phyloP scores from a whole-genome alignment of 2,329 filamentous ascomycete species.

The Aspergillus terreus region DNA sequence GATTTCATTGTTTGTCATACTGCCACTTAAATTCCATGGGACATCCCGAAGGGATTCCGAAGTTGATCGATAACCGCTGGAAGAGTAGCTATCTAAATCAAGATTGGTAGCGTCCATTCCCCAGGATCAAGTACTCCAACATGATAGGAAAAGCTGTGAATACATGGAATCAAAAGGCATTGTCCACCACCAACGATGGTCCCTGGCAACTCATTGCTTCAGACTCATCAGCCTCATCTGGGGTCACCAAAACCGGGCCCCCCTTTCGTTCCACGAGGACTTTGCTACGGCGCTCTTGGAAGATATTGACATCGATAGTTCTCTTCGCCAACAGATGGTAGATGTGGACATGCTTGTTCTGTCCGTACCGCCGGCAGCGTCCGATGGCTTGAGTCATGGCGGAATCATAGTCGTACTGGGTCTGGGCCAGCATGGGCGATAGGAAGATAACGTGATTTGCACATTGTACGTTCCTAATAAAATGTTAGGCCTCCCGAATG shows the following conservation, averaged over 20 bases:
- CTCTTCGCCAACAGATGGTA: constrained; percentile 48
- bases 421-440: constrained; percentile 49
- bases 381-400: constrained; percentile 63
- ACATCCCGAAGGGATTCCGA: no score
- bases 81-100: no score
- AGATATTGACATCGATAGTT: constrained; percentile 46
- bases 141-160: not conserved
- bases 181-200: constrained; percentile 22
- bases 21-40: no score
- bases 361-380: constrained; percentile 56
- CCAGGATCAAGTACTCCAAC: no score
- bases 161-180: constrained; percentile 18
- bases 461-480: constrained; percentile 56
- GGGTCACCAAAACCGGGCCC: constrained; percentile 15
- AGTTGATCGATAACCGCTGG: no score
- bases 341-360: constrained; percentile 55
- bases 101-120: no score
- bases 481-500: not conserved
- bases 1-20: no score
- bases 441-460: constrained; percentile 65
- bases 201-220: constrained; percentile 25
- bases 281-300: constrained; percentile 32
- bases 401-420: constrained; percentile 53
- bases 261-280: constrained; percentile 26
- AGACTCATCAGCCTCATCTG: constrained; percentile 15